These are phyloP conservation scores for Pythium folliculosum DNA, from an alignment of 352 stramenopile genomes.

Conservation along the genomic window DNA sequence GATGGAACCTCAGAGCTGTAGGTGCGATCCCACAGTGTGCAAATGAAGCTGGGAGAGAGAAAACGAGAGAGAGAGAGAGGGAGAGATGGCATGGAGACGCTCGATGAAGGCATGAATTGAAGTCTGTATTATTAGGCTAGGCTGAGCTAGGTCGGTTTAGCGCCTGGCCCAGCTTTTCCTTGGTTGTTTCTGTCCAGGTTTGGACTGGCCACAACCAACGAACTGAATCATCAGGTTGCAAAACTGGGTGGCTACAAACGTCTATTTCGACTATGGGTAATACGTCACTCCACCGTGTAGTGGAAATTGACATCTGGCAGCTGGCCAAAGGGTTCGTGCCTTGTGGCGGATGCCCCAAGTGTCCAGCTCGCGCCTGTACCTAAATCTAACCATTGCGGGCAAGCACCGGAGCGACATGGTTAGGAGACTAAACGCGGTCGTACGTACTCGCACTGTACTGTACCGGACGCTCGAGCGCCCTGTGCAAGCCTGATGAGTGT, in stretches of 20 bases:
- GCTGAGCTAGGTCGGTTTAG: not conserved
- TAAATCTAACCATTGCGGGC: not conserved
- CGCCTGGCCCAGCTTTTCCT: not conserved
- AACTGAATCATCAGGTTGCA: not conserved
- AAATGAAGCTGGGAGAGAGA: no score
- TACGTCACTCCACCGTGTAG: no score
- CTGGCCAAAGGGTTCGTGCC: not conserved
- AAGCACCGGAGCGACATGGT: not conserved
- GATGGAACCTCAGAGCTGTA: no score
- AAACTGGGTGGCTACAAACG: slow-evolving; percentile 1
- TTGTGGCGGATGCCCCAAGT: slow-evolving; percentile 16
- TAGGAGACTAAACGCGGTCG: not conserved
- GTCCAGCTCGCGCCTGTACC: slow-evolving; percentile 9
- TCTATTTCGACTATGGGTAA: no score
- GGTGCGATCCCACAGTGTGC: no score
- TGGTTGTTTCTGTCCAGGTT: not conserved
- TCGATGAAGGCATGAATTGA: not conserved
- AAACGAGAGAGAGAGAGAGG: no score
- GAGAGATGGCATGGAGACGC: no score
- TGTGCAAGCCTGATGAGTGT: not conserved
- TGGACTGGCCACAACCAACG: not conserved
- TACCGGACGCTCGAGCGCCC: not conserved
- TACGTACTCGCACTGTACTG: not conserved
- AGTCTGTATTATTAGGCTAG: not conserved
- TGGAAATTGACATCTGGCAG: not conserved